Evolutionary conservation across 2,329 filamentous ascomycete genomes (phyloP), one percentile per base, ranked within the genome.

Genomic region (Lecanosticta acicola): DNA sequence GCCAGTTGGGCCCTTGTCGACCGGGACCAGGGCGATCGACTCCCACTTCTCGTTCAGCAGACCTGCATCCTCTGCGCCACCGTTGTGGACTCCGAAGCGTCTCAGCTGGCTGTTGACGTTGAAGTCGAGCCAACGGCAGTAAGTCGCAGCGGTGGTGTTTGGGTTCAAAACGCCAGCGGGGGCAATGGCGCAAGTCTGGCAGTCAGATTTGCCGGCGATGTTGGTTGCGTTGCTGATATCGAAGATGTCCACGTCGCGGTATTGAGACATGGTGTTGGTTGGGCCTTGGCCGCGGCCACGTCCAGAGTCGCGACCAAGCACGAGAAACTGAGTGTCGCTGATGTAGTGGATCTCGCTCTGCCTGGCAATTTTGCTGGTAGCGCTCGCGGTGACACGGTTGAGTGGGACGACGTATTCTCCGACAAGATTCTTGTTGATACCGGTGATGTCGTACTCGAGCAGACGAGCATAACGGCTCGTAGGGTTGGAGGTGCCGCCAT

Each of bases 11-110:
- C 68, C 53, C 1, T 71, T 71, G 55, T 80, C 71, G 4, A 79
- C 75, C 1, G 81, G 81, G 2, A 80, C 72, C 18, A 87, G 61
- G 2, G 79, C 77, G 39, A 88, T 66, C 16, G 77, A 79, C 69
- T 89, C 84, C 84, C 84, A 88, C 61, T 88, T 88, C 71, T 88
- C 84, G 57, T 87, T 87, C 61, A 88, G 60, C 29, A 87, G 65
- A 0, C 64, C 67, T 0, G 66, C 57, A 57, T 84, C 76, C 54
- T 82, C 75, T 0, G 65, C 67, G 0, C 81, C 83, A 2, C 84
- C 84, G 55, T 87, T 87, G 56, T 84, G 81, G 3, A 85, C 64
- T 0, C 79, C 78, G 53, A 87, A 87, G 16, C 78, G 75, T 32
- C 71, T 74, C 17, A 88, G 70, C 66, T 87, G 74, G 1, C 68